Conservation (phyloP, 202 grass and related monocot species). For the Hordeum pubiflorum region DNA sequence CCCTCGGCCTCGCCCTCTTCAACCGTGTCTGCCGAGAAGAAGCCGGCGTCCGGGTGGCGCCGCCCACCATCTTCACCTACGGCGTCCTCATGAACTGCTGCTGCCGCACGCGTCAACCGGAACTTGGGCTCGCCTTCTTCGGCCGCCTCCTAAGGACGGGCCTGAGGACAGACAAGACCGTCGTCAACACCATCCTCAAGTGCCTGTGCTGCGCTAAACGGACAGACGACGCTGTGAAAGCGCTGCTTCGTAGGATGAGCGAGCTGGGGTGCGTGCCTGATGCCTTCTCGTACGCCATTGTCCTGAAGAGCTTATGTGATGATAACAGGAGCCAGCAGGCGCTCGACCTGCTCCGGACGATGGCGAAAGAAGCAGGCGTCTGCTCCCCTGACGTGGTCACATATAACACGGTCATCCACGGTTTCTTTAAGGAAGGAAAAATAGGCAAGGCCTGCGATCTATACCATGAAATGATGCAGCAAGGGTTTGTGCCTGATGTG, state of each 20-base stretch:
- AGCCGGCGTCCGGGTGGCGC: neutral
- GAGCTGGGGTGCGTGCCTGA: neutral
- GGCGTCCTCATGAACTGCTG: neutral
- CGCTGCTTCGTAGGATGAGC: neutral
- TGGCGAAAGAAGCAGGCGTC: neutral
- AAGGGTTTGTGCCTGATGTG: neutral
- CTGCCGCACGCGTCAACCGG: neutral
- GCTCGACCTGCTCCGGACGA: neutral
- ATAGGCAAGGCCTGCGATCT: neutral
- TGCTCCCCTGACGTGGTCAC: neutral
- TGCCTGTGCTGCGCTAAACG: neutral
- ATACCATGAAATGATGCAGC: neutral
- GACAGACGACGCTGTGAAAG: neutral
- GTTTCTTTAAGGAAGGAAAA: neutral
- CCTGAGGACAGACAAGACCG: neutral
- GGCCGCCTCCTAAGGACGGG: neutral
- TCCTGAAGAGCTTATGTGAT: neutral
- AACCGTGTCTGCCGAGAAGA: neutral
- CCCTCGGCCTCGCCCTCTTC: neutral
- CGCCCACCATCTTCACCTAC: neutral
- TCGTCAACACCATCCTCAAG: neutral
- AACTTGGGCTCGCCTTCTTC: neutral
- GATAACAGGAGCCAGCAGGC: neutral
- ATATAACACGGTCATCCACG: neutral
- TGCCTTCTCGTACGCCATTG: neutral